Percentiles rank a stretch among this genome's conserved stretches.
phyloP scores from a whole-genome alignment of 352 stramenopile species.

The Phytophthora ohioensis region DNA sequence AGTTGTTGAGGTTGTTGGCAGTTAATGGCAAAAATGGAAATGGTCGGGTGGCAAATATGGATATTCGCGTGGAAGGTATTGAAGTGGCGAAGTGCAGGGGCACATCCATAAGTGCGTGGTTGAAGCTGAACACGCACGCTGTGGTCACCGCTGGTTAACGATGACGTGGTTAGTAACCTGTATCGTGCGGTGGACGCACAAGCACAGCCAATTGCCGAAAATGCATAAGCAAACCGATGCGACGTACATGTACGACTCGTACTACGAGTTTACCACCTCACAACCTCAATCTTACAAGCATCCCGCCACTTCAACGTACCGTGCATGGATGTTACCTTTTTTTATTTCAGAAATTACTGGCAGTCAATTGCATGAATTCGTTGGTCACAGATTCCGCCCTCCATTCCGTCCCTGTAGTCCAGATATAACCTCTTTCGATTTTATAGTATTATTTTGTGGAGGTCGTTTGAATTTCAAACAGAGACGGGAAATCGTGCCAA shows the following conservation, averaged over 20 bases:
- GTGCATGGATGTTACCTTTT: background rate
- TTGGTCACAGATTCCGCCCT: too few species aligned
- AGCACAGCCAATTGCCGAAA: background rate
- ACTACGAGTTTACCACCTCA: too few species aligned
- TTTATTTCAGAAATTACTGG: background rate
- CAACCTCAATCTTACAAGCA: background rate
- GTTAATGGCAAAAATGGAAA: slow-evolving; percentile 30
- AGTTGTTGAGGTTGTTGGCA: slow-evolving; percentile 3
- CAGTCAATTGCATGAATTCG: too few species aligned
- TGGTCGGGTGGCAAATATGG: slow-evolving; percentile 4
- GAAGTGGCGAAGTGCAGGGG: slow-evolving; percentile 1
- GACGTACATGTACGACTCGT: too few species aligned
- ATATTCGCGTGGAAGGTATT: background rate
- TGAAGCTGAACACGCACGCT: slow-evolving; percentile 21
- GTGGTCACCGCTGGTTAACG: background rate
- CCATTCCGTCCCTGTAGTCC: too few species aligned
- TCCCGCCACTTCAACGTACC: background rate
- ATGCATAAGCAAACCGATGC: background rate
- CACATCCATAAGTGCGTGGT: slow-evolving; percentile 22
- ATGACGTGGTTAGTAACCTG: background rate
- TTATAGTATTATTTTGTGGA: too few species aligned
- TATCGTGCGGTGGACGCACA: too few species aligned
- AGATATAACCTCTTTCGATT: too few species aligned
- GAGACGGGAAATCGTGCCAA: too few species aligned
- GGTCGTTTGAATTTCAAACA: too few species aligned